A percentile compares a stretch with the other conserved stretches of the same genome.
These are phyloP conservation scores for Evansstolkia leycettana DNA, from an alignment of 495 filamentous ascomycete species.

Conservation along the genomic window DNA sequence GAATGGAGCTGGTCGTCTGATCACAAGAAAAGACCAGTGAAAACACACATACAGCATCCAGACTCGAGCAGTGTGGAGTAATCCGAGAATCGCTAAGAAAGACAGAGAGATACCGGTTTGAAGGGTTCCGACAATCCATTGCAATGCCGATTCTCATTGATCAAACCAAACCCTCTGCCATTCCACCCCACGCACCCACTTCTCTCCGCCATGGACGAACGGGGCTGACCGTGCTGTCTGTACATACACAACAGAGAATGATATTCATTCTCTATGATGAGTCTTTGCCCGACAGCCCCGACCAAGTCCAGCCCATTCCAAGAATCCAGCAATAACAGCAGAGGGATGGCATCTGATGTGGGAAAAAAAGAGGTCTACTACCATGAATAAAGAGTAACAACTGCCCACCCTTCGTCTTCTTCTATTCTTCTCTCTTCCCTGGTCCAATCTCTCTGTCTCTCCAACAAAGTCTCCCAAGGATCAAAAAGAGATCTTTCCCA, in stretches of 20 bases:
- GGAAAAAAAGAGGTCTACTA: conserved; percentile 8
- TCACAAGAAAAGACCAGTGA: conserved; percentile 24
- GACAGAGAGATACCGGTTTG: too few relatives aligned
- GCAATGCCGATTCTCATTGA: too few relatives aligned
- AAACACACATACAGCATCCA: too few relatives aligned
- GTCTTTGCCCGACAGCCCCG: neutral
- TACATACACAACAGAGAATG: too few relatives aligned
- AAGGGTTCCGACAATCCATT: too few relatives aligned
- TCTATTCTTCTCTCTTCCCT: conserved; percentile 4
- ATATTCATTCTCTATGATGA: neutral
- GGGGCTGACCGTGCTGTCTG: neutral
- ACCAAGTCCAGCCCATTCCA: too few relatives aligned
- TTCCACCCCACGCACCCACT: conserved; percentile 15
- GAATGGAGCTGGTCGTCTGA: conserved; percentile 29
- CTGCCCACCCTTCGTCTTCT: conserved; percentile 2
- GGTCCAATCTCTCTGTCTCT: too few relatives aligned
- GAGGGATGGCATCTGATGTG: too few relatives aligned
- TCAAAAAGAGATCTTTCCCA: neutral
- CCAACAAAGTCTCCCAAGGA: neutral
- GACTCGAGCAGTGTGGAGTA: too few relatives aligned
- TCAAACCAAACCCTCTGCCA: too few relatives aligned
- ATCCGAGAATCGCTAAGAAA: too few relatives aligned
- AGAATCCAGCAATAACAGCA: too few relatives aligned
- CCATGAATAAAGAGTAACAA: conserved; percentile 7
- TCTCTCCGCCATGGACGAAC: conserved; percentile 15